Base-by-base conservation (phyloP, 345 rosid species). In the Carallia pectinifolia region DNA sequence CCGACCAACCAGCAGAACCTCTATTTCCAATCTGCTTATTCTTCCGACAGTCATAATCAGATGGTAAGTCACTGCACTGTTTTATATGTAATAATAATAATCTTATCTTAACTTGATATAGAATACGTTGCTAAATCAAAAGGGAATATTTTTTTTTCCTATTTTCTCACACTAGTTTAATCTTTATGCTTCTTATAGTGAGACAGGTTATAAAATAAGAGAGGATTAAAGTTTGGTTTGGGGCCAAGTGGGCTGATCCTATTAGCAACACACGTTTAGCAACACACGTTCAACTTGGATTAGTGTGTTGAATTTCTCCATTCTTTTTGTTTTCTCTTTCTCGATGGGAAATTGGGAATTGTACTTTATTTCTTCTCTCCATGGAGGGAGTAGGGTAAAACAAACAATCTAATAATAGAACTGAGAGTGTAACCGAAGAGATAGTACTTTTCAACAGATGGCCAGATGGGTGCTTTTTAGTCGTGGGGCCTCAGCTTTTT, bases 21-120 rank as follows among this genome's bases (percentile, higher is more conserved):
- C 63, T 71, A 75, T 75, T 54, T 82, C 23, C 76, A 82, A 5
- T 31, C 73, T 13, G 62, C 68, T 71, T 76, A 73, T 39, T 73
- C 80, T 66, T 62, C 85, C 67, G 78, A 77, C 71, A 73, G 7
- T 61, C 78, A 38, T 19, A 53, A 5, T 74, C 77, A 74, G 73
- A 79, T 86, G 89, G 90, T 85, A 84, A 76, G 60, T 56, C 55
- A 53, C 12, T 53, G 55, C 17, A 53, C 55, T 7, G 85, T 67
- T 19, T 33, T 10, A 53, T 27, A 13, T 23, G 23, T 23, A 23
- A 23, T 23, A 23, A 23, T 34, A 50, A 23, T n/a, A 30, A 53
- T 6, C 31, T 17, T 56, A 10, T 23, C 29, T 30, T 27, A 56
- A 56, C 9, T 23, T 8, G 31, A 55, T 55, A 8, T 6, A 1